Conservation (phyloP, 2,329 filamentous ascomycete genomes). For the Neospermospora avenae region DNA sequence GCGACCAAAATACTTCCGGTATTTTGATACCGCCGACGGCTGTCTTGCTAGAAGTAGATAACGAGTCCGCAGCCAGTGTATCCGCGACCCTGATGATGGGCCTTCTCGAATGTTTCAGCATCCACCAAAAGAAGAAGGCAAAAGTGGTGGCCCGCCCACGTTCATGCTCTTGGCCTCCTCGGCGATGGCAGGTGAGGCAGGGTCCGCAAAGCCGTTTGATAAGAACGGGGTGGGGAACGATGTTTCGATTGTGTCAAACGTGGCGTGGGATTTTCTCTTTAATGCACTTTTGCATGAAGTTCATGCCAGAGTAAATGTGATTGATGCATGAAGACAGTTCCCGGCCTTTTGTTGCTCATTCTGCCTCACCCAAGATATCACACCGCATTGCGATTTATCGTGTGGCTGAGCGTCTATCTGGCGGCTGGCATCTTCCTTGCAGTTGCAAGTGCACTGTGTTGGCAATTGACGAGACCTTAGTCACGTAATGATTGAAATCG, state of each 20-base stretch:
- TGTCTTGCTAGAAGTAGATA: slow-evolving; percentile 10
- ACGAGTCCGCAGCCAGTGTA: slow-evolving; percentile 15
- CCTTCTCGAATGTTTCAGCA: slow-evolving; percentile 34
- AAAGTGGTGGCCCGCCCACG: slow-evolving; percentile 5
- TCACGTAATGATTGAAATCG: background rate
- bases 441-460: background rate
- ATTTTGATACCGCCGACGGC: slow-evolving; percentile 8
- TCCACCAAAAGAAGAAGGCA: slow-evolving; percentile 23
- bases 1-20: background rate
- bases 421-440: background rate
- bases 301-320: slow-evolving; percentile 13
- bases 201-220: slow-evolving; percentile 16
- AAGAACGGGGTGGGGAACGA: slow-evolving; percentile 15
- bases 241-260: slow-evolving; percentile 16
- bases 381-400: slow-evolving; percentile 1
- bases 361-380: background rate
- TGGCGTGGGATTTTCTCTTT: background rate
- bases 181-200: slow-evolving; percentile 21
- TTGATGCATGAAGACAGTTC: slow-evolving; percentile 20
- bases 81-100: slow-evolving; percentile 27
- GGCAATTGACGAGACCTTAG: background rate
- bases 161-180: background rate
- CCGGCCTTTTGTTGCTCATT: slow-evolving; percentile 13
- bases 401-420: slow-evolving; percentile 5
- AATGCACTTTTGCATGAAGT: slow-evolving; percentile 18